A percentile compares a stretch with the other conserved stretches of the same genome.
These are phyloP conservation scores for Pleurotus eryngii DNA, from an alignment of 768 basidiomycete genomes.

Conservation along the genomic window DNA sequence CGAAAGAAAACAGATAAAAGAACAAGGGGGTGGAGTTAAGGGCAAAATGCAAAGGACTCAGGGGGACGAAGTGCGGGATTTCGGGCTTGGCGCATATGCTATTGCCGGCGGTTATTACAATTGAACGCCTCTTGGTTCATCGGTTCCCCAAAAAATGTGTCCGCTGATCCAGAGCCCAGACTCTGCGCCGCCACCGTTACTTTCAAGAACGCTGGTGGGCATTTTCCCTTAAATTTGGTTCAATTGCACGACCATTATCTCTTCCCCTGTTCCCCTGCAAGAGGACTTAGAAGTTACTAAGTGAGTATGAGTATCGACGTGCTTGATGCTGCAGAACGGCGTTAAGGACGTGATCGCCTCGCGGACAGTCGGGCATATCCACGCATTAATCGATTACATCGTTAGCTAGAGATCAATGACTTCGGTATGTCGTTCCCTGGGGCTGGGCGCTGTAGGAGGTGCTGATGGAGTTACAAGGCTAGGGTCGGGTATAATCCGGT, in stretches of 20 bases:
- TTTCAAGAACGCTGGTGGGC: not conserved
- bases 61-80: not conserved
- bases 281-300: not conserved
- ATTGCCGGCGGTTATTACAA: constrained; percentile 4
- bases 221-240: not conserved
- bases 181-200: not conserved
- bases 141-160: not conserved
- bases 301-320: no score
- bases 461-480: no score
- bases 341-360: not conserved
- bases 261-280: not conserved
- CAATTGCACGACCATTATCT: no score
- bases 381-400: no score
- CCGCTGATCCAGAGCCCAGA: no score
- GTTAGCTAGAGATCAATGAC: not conserved
- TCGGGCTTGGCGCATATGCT: not conserved
- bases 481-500: no score
- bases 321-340: constrained; percentile 5
- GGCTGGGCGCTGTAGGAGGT: no score
- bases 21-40: constrained; percentile 4
- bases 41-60: not conserved
- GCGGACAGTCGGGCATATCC: not conserved
- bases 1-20: constrained; percentile 1
- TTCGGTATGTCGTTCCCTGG: no score
- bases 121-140: not conserved